Evolutionary conservation across 2,329 filamentous ascomycete genomes (phyloP).

Genomic region (Alternaria novae-zelandiae): DNA sequence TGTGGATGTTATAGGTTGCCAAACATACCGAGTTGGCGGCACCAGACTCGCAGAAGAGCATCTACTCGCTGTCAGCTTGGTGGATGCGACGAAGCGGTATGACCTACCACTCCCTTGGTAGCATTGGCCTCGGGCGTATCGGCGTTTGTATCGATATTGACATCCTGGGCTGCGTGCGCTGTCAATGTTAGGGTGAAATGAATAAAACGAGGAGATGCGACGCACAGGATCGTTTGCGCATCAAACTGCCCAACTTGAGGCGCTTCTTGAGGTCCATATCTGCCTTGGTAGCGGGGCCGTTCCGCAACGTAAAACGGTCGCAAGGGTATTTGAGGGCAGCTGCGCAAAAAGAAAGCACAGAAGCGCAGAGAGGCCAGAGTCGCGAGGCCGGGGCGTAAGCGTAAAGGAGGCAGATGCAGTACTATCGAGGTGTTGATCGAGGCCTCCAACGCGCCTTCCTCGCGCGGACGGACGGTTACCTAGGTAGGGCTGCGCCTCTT

Average conservation of each 20-base stretch:
- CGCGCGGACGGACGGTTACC: conserved; percentile 5
- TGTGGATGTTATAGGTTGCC: neutral
- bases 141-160: conserved; percentile 40
- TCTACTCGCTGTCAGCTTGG: conserved; percentile 56
- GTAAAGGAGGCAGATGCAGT: neutral
- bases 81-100: conserved; percentile 33
- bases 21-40: conserved; percentile 56
- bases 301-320: neutral
- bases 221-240: conserved; percentile 41
- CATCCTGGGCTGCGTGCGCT: conserved; percentile 33
- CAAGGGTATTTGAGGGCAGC: neutral
- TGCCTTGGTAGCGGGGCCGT: conserved; percentile 7
- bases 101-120: conserved; percentile 67
- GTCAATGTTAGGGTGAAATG: conserved; percentile 18
- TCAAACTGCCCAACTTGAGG: conserved; percentile 45
- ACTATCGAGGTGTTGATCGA: neutral
- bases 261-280: conserved; percentile 50
- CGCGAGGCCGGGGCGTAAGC: neutral
- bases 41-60: conserved; percentile 80
- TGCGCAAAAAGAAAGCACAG: neutral
- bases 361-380: neutral
- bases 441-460: conserved; percentile 5
- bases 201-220: neutral
- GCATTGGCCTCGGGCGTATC: conserved; percentile 73
- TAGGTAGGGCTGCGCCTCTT: conserved; percentile 25